Evolutionary conservation across 805 yeast genomes (phyloP).

Genomic region (Teunomyces tritomae): DNA sequence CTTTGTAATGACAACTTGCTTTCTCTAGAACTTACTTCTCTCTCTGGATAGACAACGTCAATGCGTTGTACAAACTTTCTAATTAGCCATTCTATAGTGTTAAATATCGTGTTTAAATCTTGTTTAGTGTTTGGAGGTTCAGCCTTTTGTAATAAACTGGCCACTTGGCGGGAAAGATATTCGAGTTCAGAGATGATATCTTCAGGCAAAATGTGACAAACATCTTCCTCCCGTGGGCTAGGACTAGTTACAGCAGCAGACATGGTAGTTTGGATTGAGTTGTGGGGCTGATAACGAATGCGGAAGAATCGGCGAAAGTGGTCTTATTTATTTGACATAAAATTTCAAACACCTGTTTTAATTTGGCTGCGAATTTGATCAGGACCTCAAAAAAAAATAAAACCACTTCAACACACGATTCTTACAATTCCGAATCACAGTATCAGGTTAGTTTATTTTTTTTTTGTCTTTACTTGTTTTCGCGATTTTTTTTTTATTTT

Average conservation of each 20-base stretch:
- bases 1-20: conserved; percentile 1
- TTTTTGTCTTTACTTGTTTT: background rate
- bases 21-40: background rate
- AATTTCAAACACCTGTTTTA: background rate
- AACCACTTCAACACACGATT: background rate
- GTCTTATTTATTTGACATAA: conserved; percentile 1
- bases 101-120: conserved; percentile 1
- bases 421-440: background rate
- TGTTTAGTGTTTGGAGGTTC: background rate
- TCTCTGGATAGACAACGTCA: background rate
- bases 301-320: conserved; percentile 3
- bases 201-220: conserved; percentile 1
- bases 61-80: background rate
- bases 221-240: background rate
- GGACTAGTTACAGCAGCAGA: background rate
- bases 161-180: conserved; percentile 2
- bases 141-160: background rate
- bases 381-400: conserved; percentile 7
- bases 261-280: background rate
- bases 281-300: background rate
- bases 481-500: too few species aligned
- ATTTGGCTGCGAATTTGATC: conserved; percentile 3
- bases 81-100: background rate
- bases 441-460: background rate
- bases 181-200: conserved; percentile 2